A percentile compares a stretch with the other conserved stretches of the same genome.
These are phyloP conservation scores for Dioszegia crocea DNA, from an alignment of 768 basidiomycete genomes.

Conservation along the genomic window DNA sequence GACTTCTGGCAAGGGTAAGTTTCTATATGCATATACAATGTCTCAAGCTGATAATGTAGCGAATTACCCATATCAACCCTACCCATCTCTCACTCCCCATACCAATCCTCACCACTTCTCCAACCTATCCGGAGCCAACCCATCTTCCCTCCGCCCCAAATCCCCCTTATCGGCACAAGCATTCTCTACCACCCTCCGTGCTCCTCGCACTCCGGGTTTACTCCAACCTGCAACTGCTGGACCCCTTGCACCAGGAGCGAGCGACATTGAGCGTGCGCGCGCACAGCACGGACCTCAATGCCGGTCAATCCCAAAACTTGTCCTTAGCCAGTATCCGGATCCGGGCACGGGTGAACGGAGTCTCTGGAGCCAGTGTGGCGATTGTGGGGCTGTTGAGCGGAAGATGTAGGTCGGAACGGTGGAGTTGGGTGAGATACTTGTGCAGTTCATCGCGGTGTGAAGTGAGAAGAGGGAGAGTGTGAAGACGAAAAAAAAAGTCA, in stretches of 20 bases:
- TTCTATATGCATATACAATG: no score
- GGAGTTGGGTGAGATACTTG: neutral
- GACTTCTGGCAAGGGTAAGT: neutral
- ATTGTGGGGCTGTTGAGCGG: conserved; percentile 38
- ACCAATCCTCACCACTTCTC: conserved; percentile 41
- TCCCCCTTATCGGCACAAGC: conserved; percentile 38
- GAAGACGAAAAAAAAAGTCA: neutral
- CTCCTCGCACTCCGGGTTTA: conserved; percentile 23
- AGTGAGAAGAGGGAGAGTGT: neutral
- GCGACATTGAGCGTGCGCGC: conserved; percentile 33
- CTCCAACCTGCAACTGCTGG: conserved; percentile 30
- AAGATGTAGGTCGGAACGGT: neutral
- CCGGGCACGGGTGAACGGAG: conserved; percentile 30
- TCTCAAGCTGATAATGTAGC: neutral
- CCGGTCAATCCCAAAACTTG: conserved; percentile 33
- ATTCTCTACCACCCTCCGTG: conserved; percentile 35
- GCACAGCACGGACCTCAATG: conserved; percentile 34
- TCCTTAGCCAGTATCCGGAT: conserved; percentile 35
- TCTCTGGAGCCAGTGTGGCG: conserved; percentile 38
- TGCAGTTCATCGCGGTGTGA: neutral
- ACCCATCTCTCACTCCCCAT: conserved; percentile 36
- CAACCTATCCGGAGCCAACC: conserved; percentile 10
- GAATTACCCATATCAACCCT: conserved; percentile 4
- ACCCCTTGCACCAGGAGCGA: conserved; percentile 26
- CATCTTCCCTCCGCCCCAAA: conserved; percentile 13